These are phyloP conservation scores for Akanthomyces dipterigenus DNA, from an alignment of 2,329 filamentous ascomycete species.

Conservation along the genomic window DNA sequence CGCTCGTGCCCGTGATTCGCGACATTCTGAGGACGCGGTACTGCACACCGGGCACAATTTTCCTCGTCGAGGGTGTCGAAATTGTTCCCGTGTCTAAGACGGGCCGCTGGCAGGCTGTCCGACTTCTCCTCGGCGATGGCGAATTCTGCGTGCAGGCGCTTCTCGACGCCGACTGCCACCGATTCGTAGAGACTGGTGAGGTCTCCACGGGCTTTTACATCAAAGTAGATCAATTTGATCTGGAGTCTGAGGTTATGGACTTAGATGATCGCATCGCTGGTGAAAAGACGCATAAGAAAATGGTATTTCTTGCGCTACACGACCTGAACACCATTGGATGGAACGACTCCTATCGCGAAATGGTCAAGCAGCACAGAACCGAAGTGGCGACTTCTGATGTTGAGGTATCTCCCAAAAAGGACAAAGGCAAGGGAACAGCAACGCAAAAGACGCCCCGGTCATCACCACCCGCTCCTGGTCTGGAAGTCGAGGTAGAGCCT, in stretches of 20 bases:
- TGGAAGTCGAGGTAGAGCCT: not conserved
- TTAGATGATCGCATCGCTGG: conserved; percentile 9
- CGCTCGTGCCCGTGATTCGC: conserved; percentile 34
- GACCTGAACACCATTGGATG: conserved; percentile 41
- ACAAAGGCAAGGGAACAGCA: not conserved
- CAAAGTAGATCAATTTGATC: conserved; percentile 34
- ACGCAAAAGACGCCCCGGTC: not conserved
- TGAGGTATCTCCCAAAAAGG: not conserved
- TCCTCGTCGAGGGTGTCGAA: conserved; percentile 43
- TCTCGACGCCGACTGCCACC: conserved; percentile 38
- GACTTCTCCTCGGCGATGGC: conserved; percentile 46
- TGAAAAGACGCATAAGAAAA: conserved; percentile 14
- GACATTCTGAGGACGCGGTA: conserved; percentile 43
- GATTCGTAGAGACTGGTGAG: conserved; percentile 39
- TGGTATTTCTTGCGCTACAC: conserved; percentile 40
- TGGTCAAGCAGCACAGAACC: conserved; percentile 15
- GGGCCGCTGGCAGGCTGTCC: conserved; percentile 36
- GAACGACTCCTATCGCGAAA: conserved; percentile 33
- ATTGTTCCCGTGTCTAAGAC: conserved; percentile 26
- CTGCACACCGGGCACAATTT: conserved; percentile 40
- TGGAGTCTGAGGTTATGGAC: conserved; percentile 22
- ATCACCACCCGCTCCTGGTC: not conserved
- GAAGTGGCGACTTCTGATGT: not conserved
- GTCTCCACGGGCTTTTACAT: conserved; percentile 44
- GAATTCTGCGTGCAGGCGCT: conserved; percentile 49